Evolutionary conservation across 148 eudicot species (phyloP), one percentile per base, ranked within the genome.

Genomic region (Camellia japonica): DNA sequence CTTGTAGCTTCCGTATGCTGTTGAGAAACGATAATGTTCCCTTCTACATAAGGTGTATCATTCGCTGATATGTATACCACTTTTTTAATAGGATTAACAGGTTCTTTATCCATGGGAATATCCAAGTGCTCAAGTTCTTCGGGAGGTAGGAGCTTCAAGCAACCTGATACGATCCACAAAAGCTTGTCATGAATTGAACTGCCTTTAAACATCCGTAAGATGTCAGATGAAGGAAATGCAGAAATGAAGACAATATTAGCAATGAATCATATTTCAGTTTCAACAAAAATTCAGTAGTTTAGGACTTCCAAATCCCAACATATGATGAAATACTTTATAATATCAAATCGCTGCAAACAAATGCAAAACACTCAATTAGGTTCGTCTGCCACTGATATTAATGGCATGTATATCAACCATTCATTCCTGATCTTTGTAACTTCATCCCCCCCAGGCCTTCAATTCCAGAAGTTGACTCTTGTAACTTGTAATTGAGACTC

Each of bases 81-180:
- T 80, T 89, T 78, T 80, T 85, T 90, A 69, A 94, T 73, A 74
- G 93, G 93, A 73, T 78, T 78, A 49, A 66, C 55, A 10, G 78
- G 49, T 52, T 83, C 86, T 80, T 82, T 85, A 49, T 68, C 85
- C 42, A 49, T 23, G 2, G 95, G 93, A 74, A 94, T 70, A 82
- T 92, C 92, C 83, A 97, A 80, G 70, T 76, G 89, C 84, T 89
- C 86, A 81, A 97, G 94, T 84, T 91, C 97, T 83, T 89, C 92
- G 62, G 85, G 87, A 41, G 98, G 89, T 65, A 94, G 88, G 74
- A 97, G 91, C 87, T 91, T 89, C 91, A 97, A 85, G 83, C 98
- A 97, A 85, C 87, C 99, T 97, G 89, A 89, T 46, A 81, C 13
- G 79, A 78, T 82, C 70, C 79, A 84, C 6, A 64, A 76, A 79